These are phyloP conservation scores for Rubroboletus pulcherrimus DNA, from an alignment of 768 basidiomycete species.

Conservation along the genomic window DNA sequence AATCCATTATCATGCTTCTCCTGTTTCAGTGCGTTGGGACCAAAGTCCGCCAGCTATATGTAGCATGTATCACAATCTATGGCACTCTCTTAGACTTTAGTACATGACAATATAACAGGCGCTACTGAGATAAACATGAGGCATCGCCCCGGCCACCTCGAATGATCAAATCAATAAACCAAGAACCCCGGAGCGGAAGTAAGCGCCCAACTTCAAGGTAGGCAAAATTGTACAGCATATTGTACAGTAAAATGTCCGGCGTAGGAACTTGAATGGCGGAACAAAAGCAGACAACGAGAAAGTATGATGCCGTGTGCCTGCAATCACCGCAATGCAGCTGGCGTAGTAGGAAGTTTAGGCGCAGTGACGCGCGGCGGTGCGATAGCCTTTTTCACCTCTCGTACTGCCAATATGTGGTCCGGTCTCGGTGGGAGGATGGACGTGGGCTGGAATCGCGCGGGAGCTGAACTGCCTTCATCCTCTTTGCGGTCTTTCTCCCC, in stretches of 20 bases:
- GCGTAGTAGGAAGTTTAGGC: conserved; percentile 2
- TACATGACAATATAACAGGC: too few relatives aligned
- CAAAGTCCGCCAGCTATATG: too few relatives aligned
- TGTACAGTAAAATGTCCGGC: not conserved
- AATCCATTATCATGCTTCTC: too few relatives aligned
- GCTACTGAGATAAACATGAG: not conserved
- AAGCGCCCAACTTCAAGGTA: not conserved
- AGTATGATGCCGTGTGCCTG: not conserved
- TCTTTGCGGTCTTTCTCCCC: conserved; percentile 18
- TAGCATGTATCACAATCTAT: too few relatives aligned
- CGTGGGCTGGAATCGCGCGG: not conserved
- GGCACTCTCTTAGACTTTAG: too few relatives aligned
- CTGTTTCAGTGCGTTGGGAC: too few relatives aligned
- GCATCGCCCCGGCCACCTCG: not conserved
- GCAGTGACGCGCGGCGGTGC: conserved; percentile 13
- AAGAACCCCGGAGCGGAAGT: not conserved
- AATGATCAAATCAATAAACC: not conserved
- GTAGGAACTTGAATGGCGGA: not conserved
- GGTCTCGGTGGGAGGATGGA: conserved; percentile 11
- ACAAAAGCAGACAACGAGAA: not conserved
- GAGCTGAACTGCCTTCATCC: not conserved
- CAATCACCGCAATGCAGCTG: conserved; percentile 4
- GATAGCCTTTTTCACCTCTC: conserved; percentile 19
- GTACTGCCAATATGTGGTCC: conserved; percentile 15
- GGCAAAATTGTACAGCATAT: not conserved